phyloP scores from a whole-genome alignment of 495 filamentous ascomycete species.

The Annulohypoxylon maeteangense region DNA sequence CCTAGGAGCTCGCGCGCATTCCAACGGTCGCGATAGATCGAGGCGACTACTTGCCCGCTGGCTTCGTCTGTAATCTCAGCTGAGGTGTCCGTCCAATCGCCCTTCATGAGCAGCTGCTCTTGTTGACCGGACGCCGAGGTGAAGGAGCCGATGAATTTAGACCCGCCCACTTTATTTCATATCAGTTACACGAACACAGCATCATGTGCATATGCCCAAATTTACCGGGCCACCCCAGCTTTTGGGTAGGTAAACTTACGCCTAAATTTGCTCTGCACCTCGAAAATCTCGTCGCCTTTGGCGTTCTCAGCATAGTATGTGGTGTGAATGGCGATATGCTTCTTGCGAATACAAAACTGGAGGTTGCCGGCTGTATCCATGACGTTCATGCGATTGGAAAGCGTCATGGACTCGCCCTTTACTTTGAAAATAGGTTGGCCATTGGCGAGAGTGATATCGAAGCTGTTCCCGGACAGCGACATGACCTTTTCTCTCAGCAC shows the following conservation, averaged over 20 bases:
- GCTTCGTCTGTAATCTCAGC: slow-evolving; percentile 61
- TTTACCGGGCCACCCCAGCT: not conserved
- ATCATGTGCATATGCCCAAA: not conserved
- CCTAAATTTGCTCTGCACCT: slow-evolving; percentile 62
- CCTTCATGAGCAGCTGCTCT: slow-evolving; percentile 53
- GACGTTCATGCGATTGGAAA: slow-evolving; percentile 58
- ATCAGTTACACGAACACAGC: not conserved
- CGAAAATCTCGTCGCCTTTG: slow-evolving; percentile 55
- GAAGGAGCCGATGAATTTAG: slow-evolving; percentile 62
- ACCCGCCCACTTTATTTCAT: slow-evolving; percentile 50
- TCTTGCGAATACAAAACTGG: slow-evolving; percentile 64
- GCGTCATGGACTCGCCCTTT: slow-evolving; percentile 56
- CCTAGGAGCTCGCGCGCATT: slow-evolving; percentile 64
- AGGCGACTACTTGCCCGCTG: slow-evolving; percentile 58
- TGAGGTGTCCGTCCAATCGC: slow-evolving; percentile 61
- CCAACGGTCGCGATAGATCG: slow-evolving; percentile 65
- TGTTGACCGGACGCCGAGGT: slow-evolving; percentile 51
- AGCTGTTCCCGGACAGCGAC: slow-evolving; percentile 66
- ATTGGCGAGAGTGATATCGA: slow-evolving; percentile 60
- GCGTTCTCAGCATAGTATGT: slow-evolving; percentile 59
- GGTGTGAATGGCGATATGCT: slow-evolving; percentile 60
- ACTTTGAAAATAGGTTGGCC: slow-evolving; percentile 63
- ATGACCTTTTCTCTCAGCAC: slow-evolving; percentile 66
- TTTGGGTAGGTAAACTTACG: slow-evolving; percentile 50
- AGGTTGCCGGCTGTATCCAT: slow-evolving; percentile 57